Evolutionary conservation across 306 rosid species (phyloP).

Genomic region (Cucurbita ficifolia): DNA sequence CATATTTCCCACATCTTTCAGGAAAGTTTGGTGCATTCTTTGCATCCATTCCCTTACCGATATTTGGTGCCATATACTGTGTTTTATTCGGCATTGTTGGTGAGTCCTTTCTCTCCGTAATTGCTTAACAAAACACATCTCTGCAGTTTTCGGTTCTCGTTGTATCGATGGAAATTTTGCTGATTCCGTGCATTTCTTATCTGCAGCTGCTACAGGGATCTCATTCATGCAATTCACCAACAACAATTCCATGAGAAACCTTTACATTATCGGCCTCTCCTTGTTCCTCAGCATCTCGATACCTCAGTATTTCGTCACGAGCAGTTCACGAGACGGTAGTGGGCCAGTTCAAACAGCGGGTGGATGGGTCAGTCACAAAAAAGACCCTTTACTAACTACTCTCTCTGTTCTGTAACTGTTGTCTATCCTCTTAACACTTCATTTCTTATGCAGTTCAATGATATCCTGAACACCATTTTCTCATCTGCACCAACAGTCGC

Average conservation of each 20-base stretch:
- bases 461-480: conserved; percentile 75
- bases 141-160: background rate
- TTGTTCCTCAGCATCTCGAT: conserved; percentile 80
- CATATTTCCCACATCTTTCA: conserved; percentile 18
- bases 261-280: conserved; percentile 64
- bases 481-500: conserved; percentile 80
- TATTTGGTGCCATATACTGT: conserved; percentile 83
- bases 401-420: background rate
- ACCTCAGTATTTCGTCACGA: conserved; percentile 62
- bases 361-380: conserved; percentile 69
- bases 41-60: conserved; percentile 83
- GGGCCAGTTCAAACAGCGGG: conserved; percentile 72
- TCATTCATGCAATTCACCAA: conserved; percentile 50
- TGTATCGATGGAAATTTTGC: background rate
- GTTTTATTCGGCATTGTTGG: conserved; percentile 75
- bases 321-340: conserved; percentile 48
- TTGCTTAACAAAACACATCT: background rate
- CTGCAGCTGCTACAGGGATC: conserved; percentile 80
- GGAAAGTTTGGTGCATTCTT: conserved; percentile 94
- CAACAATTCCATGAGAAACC: conserved; percentile 68
- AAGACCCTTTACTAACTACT: background rate
- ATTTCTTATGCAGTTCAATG: conserved; percentile 51
- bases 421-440: conserved; percentile 2
- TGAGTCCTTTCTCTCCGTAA: conserved; percentile 17
- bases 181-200: background rate